Conservation (phyloP, 345 rosid species). For the Eucalyptus microcorys region DNA sequence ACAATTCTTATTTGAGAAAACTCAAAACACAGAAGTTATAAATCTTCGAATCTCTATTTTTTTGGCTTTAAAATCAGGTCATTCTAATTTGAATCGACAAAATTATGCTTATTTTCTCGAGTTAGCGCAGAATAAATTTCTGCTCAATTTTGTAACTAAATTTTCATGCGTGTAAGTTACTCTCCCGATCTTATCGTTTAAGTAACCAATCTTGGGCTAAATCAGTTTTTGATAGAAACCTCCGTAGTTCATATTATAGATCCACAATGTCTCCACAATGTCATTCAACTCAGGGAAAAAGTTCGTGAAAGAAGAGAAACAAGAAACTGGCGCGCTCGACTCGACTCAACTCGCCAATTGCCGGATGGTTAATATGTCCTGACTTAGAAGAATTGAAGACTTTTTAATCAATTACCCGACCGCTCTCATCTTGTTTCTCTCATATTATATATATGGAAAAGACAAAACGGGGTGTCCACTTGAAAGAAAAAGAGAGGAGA, state of each 20-base stretch:
- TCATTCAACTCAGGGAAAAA: too few species aligned
- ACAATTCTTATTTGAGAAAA: too few species aligned
- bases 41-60: accelerated
- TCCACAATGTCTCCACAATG: too few species aligned
- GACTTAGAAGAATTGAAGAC: not conserved
- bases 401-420: too few species aligned
- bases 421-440: not conserved
- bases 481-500: too few species aligned
- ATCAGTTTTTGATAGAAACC: too few species aligned
- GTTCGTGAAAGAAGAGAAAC: too few species aligned
- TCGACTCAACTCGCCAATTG: not conserved
- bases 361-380: accelerated
- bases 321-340: too few species aligned
- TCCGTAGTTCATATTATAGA: too few species aligned
- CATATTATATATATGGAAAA: not conserved
- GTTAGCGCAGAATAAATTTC: accelerated
- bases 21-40: accelerated
- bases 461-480: too few species aligned
- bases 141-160: accelerated
- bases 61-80: accelerated
- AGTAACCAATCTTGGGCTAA: too few species aligned
- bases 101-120: accelerated
- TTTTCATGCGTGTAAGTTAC: accelerated
- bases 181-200: too few species aligned
- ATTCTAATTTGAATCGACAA: accelerated